These are phyloP conservation scores for Candida frijolesensis DNA, from an alignment of 1,139 yeast species.

Conservation along the genomic window DNA sequence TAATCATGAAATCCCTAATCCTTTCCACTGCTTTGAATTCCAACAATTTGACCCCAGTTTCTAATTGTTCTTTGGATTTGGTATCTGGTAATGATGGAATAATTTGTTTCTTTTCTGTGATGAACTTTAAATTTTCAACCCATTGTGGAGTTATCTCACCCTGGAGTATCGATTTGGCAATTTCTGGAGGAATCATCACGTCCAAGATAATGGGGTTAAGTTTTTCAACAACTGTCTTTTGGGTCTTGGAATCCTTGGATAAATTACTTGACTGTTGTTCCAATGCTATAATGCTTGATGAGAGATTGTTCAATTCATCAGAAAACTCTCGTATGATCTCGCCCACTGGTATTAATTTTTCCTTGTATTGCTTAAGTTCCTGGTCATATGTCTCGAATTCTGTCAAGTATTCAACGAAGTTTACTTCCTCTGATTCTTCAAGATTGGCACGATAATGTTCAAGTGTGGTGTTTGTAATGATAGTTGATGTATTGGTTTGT, in stretches of 20 bases:
- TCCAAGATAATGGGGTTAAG: slow-evolving; percentile 76
- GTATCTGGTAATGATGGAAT: slow-evolving; percentile 35
- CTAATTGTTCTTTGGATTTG: slow-evolving; percentile 37
- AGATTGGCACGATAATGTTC: slow-evolving; percentile 13
- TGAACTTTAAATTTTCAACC: slow-evolving; percentile 60
- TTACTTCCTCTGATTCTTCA: slow-evolving; percentile 8
- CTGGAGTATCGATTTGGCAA: slow-evolving; percentile 48
- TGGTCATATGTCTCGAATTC: slow-evolving; percentile 35
- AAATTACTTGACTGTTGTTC: slow-evolving; percentile 50
- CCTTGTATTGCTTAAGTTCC: slow-evolving; percentile 39
- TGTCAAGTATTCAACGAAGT: slow-evolving; percentile 9
- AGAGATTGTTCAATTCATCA: slow-evolving; percentile 55
- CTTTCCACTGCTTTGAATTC: slow-evolving; percentile 66
- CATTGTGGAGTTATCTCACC: slow-evolving; percentile 50
- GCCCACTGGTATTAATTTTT: slow-evolving; percentile 38
- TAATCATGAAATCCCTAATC: slow-evolving; percentile 67
- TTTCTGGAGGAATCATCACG: slow-evolving; percentile 71
- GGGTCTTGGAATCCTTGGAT: slow-evolving; percentile 44
- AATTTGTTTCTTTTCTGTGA: slow-evolving; percentile 58
- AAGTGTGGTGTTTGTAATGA: slow-evolving; percentile 6
- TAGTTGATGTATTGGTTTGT: background rate
- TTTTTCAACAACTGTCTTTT: slow-evolving; percentile 56
- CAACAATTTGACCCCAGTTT: slow-evolving; percentile 42
- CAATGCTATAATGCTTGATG: slow-evolving; percentile 60
- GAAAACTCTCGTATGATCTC: slow-evolving; percentile 55